Base-by-base conservation (phyloP, 2,329 filamentous ascomycete genomes). In the Fusarium setosum region DNA sequence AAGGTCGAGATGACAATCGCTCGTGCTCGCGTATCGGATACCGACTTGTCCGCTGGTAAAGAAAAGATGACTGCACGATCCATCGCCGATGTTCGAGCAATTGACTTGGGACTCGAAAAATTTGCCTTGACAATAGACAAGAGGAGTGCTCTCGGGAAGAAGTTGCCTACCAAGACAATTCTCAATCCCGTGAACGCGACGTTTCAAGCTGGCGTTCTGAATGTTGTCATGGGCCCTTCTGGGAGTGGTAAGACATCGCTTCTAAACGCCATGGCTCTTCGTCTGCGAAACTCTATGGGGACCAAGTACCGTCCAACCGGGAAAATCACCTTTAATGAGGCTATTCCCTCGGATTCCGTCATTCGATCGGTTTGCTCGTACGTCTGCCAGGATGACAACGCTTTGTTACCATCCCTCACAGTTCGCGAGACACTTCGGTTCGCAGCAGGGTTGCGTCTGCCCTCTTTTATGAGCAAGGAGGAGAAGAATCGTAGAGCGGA, bases 201-300 rank as follows among this genome's bases (percentile, higher is more conserved):
- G 0, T 94, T 94, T 66, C 83, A 87, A 44, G 86, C 92, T 0
- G 90, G 91, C 1, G 81, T 85, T 13, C 73, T 94, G 13, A 94
- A 94, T 63, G 84, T 93, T 21, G 92, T 94, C 65, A 93, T 94
- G 91, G 92, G 92, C 0, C 92, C 92, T 0, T 93, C 90, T 0
- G 92, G 92, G 0, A 90, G 88, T 42, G 92, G 92, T 1, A 94
- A 94, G 75, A 93, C 91, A 0, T 91, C 90, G 0, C 80, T 93
- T 1, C 81, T 94, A 11, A 93, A 92, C 71, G 84, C 89, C 2
- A 91, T 94, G 85, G 90, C 92, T 1, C 79, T 88, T 4, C 83
- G 92, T 15, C 78, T 94, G 5, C 86, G 87, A 23, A 87, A 87
- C 56, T 88, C 86, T 2, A 67, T 88, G 4, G 82, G 84, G 3